Evolutionary conservation across 768 basidiomycete genomes (phyloP).

Genomic region (Panellus pusillus): DNA sequence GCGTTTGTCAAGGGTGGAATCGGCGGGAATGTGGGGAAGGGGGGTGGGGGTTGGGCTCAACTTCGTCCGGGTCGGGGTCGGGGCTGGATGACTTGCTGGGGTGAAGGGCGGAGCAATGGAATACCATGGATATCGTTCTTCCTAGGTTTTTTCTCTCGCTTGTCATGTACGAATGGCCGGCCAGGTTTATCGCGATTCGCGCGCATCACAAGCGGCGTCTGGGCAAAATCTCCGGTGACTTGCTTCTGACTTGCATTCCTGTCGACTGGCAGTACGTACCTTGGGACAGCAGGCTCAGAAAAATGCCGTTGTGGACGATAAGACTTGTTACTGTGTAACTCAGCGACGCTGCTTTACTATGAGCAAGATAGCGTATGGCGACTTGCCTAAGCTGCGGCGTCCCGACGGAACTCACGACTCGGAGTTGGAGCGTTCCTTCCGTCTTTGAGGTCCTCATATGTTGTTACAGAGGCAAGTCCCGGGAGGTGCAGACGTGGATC

Average conservation of each 20-base stretch:
- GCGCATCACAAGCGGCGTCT: too few species aligned
- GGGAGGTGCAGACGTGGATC: slow-evolving; percentile 73
- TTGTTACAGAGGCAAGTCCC: slow-evolving; percentile 74
- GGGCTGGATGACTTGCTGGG: slow-evolving; percentile 15
- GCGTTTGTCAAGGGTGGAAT: slow-evolving; percentile 15
- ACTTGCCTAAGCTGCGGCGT: too few species aligned
- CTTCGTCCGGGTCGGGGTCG: slow-evolving; percentile 10
- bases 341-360: too few species aligned
- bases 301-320: too few species aligned
- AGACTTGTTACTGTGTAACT: too few species aligned
- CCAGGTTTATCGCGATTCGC: neutral
- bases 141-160: neutral
- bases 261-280: too few species aligned
- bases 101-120: neutral
- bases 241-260: too few species aligned
- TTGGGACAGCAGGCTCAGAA: too few species aligned
- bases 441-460: slow-evolving; percentile 85
- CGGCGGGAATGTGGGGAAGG: neutral
- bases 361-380: too few species aligned
- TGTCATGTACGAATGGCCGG: neutral
- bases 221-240: too few species aligned
- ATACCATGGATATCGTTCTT: neutral
- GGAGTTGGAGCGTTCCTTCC: slow-evolving; percentile 69
- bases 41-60: neutral
- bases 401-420: slow-evolving; percentile 78